phyloP scores from a whole-genome alignment of 305 asterid species.

The Petunia hybrid region DNA sequence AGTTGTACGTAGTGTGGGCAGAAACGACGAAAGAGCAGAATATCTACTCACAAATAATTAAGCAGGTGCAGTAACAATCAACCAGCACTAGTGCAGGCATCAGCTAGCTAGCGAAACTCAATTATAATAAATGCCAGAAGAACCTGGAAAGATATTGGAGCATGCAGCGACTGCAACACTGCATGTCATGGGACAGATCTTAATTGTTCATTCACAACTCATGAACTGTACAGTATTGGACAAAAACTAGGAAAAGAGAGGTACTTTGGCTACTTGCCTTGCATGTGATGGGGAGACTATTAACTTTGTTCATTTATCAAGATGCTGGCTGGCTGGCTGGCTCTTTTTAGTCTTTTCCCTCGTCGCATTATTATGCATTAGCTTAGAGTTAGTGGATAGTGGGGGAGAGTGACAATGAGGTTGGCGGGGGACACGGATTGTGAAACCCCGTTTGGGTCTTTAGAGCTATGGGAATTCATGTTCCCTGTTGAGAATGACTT shows the following conservation, averaged over 20 bases:
- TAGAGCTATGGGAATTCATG: background rate
- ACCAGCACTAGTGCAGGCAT: constrained; percentile 20
- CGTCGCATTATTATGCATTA: constrained; percentile 5
- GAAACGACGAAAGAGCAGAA: constrained; percentile 27
- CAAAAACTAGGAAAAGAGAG: background rate
- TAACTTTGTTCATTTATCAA: constrained; percentile 18
- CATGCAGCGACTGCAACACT: constrained; percentile 14
- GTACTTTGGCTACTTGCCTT: background rate
- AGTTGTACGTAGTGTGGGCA: background rate
- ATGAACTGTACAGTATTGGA: background rate
- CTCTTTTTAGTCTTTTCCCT: background rate
- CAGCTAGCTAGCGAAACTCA: constrained; percentile 6
- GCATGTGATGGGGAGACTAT: background rate
- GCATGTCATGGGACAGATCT: constrained; percentile 31
- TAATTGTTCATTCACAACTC: background rate
- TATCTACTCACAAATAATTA: background rate
- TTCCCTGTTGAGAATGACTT: constrained; percentile 33
- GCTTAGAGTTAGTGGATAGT: background rate
- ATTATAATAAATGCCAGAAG: constrained; percentile 28
- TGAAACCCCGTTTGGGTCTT: constrained; percentile 29
- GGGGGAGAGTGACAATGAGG: background rate
- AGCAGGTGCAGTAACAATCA: constrained; percentile 25
- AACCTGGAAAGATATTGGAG: constrained; percentile 4
- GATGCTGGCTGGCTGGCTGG: background rate
- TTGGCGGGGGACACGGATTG: constrained; percentile 26